These are phyloP conservation scores for Penicillium steckii DNA, from an alignment of 495 filamentous ascomycete species.

Conservation along the genomic window DNA sequence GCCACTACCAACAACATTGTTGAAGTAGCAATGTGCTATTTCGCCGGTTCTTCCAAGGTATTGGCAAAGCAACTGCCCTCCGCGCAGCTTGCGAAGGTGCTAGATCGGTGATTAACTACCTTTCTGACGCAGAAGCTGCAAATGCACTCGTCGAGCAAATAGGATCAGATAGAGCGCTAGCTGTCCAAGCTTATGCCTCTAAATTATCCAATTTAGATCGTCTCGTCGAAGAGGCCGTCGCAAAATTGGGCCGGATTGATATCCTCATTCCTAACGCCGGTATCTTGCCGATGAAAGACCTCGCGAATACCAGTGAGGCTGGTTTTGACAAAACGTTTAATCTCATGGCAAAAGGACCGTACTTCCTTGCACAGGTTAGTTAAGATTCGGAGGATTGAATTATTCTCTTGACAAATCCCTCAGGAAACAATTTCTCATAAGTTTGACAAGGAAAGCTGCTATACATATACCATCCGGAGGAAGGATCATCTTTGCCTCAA, in stretches of 20 bases:
- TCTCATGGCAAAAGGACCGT: slow-evolving; percentile 67
- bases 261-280: slow-evolving; percentile 64
- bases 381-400: not conserved
- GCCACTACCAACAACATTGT: too few species aligned
- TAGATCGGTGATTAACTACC: slow-evolving; percentile 64
- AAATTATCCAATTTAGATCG: slow-evolving; percentile 37
- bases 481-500: slow-evolving; percentile 62
- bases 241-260: slow-evolving; percentile 56
- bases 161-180: slow-evolving; percentile 49
- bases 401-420: too few species aligned
- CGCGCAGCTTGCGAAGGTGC: slow-evolving; percentile 57
- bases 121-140: slow-evolving; percentile 51
- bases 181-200: slow-evolving; percentile 53
- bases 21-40: too few species aligned
- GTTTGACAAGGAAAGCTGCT: slow-evolving; percentile 53
- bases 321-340: slow-evolving; percentile 56
- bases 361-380: slow-evolving; percentile 60
- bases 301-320: slow-evolving; percentile 57
- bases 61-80: slow-evolving; percentile 59
- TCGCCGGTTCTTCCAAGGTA: slow-evolving; percentile 68
- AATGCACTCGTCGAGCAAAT: slow-evolving; percentile 53
- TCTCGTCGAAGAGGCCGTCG: slow-evolving; percentile 44
- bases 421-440: not conserved
- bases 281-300: slow-evolving; percentile 48
- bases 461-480: slow-evolving; percentile 58